These are phyloP conservation scores for Solanum lycopersicoides DNA, from an alignment of 257 asterid species.

Conservation along the genomic window DNA sequence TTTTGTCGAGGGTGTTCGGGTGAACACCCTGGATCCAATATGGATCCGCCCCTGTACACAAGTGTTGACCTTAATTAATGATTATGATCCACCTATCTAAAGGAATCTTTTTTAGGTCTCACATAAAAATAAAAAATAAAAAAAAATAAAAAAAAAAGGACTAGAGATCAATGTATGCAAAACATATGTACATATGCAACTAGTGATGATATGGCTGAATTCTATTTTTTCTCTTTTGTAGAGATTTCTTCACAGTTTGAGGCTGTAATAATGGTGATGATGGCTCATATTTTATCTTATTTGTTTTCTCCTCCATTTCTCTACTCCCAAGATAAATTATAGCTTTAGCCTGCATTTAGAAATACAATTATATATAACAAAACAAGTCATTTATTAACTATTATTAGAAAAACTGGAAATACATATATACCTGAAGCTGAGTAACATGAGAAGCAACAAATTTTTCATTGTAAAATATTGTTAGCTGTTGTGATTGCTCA, in stretches of 20 bases:
- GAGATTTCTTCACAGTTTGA: conserved; percentile 11
- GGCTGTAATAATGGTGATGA: not conserved
- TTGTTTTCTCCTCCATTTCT: conserved; percentile 1
- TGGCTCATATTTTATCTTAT: not conserved
- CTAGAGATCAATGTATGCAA: not conserved
- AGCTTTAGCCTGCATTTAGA: not conserved
- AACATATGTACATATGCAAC: not conserved
- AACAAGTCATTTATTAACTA: too few relatives aligned
- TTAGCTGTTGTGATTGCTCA: conserved; percentile 13
- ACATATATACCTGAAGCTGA: conserved; percentile 19
- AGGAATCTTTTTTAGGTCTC: too few relatives aligned
- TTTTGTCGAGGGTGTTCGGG: too few relatives aligned
- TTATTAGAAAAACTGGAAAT: too few relatives aligned
- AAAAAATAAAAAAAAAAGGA: too few relatives aligned
- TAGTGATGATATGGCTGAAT: conserved; percentile 11
- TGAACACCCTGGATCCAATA: too few relatives aligned
- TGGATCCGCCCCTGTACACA: too few relatives aligned
- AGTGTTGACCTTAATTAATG: too few relatives aligned
- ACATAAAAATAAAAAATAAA: too few relatives aligned
- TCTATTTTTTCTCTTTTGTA: conserved; percentile 21
- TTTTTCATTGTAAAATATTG: conserved; percentile 46
- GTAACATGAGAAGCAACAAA: conserved; percentile 39
- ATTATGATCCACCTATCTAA: too few relatives aligned
- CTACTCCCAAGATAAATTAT: conserved; percentile 12
- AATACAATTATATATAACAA: too few relatives aligned